Percentiles rank a stretch among this genome's conserved stretches.
phyloP scores from a whole-genome alignment of 305 asterid genomes.

The Fraxinus dipetala region DNA sequence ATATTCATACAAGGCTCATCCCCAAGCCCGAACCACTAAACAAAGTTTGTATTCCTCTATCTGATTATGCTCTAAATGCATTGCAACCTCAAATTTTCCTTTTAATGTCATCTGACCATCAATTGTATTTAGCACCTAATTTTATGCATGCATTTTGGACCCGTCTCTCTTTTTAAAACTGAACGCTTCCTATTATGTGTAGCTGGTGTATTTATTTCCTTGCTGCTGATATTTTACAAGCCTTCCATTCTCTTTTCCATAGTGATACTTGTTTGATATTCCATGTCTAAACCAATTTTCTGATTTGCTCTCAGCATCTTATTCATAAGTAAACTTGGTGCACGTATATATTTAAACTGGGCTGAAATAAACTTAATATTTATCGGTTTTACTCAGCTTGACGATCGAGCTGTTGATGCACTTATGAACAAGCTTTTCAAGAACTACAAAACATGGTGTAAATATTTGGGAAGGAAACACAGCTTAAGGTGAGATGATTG shows the following conservation, averaged over 20 bases:
- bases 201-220: slow-evolving; percentile 9
- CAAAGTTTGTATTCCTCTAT: slow-evolving; percentile 48
- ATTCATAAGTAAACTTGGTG: slow-evolving; percentile 3
- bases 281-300: slow-evolving; percentile 10
- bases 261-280: slow-evolving; percentile 11
- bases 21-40: slow-evolving; percentile 88
- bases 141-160: slow-evolving; percentile 17
- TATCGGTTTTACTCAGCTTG: slow-evolving; percentile 56
- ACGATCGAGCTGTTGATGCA: slow-evolving; percentile 93
- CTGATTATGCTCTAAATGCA: slow-evolving; percentile 20
- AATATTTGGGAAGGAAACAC: slow-evolving; percentile 89
- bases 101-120: slow-evolving; percentile 13
- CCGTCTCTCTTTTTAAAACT: slow-evolving; percentile 6
- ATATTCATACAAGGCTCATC: slow-evolving; percentile 78
- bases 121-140: slow-evolving; percentile 10
- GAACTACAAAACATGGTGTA: slow-evolving; percentile 99
- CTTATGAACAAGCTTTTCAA: slow-evolving; percentile 90
- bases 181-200: background rate
- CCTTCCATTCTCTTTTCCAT: background rate
- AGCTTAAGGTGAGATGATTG: slow-evolving; percentile 71
- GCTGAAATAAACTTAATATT: slow-evolving; percentile 22
- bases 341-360: slow-evolving; percentile 9
- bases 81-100: slow-evolving; percentile 11
- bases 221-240: slow-evolving; percentile 10
- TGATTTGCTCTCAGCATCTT: slow-evolving; percentile 3